Evolutionary conservation across 768 basidiomycete genomes (phyloP), one percentile per base, ranked within the genome.

Genomic region (Tulasnella sp.): DNA sequence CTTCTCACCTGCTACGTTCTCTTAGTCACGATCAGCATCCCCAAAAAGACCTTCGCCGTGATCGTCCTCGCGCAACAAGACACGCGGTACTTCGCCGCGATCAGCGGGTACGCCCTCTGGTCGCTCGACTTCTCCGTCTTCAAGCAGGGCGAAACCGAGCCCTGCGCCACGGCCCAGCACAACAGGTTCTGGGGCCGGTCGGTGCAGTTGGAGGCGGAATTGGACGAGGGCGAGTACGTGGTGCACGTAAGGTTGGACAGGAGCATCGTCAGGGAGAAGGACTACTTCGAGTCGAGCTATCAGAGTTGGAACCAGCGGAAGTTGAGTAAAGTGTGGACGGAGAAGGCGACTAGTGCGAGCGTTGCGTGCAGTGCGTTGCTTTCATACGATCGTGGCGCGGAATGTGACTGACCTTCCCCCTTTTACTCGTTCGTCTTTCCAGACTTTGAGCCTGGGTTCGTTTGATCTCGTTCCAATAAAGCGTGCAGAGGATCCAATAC

Each of bases 51-150:
- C 0, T 85, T 85, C n/a, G 84, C 89, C 12, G 86, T 90, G 24
- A 86, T 91, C 72, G 90, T 90, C 42, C 87, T 91, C 44, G 89
- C 89, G 18, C 89, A 90, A 81, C 82, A 89, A 37, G 90, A 91
- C 80, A 83, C 85, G 9, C 86, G 90, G 8, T 91, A 89, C 83
- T 91, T 88, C 84, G 84, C 84, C 34, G 89, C 89, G 64, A 85
- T 91, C 72, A 83, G 88, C 0, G 88, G 89, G 6, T 86, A 84
- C 54, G 86, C 87, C 18, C 82, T 83, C 40, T 90, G 89, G 89
- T 87, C 86, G 18, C 85, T 90, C 80, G 90, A 91, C 80, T 90
- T 90, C 80, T 84, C 86, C 6, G 85, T 91, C 1, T 89, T 89
- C 83, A 90, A 89, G 81, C 86, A 88, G 81, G 90, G 89, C 86